phyloP scores from a whole-genome alignment of 139 green algal species.

The Marvania coccoides region DNA sequence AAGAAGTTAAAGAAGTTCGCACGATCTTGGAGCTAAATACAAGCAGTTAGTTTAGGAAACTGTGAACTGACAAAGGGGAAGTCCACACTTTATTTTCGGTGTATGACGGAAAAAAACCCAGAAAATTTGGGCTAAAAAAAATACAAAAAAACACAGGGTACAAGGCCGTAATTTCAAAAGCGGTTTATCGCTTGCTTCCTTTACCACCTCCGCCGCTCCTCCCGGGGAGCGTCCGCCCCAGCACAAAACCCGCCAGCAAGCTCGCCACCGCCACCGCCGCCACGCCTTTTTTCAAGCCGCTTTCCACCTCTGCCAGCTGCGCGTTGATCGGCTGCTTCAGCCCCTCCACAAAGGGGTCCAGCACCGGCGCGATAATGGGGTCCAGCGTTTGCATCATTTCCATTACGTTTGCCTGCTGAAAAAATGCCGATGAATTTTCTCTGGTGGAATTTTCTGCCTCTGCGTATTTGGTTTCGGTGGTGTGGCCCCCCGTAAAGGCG shows the following conservation, averaged over 20 bases:
- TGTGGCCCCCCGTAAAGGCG: neutral
- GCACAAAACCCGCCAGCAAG: neutral
- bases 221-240: no score
- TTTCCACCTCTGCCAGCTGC: neutral
- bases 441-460: neutral
- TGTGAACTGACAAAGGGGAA: no score
- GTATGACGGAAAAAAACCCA: no score
- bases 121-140: no score
- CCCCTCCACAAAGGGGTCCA: slow-evolving; percentile 24
- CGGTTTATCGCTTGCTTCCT: no score
- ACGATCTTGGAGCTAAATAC: no score
- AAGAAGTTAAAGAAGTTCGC: no score
- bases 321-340: slow-evolving; percentile 18
- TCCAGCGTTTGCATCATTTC: slow-evolving; percentile 13
- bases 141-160: no score
- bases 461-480: neutral
- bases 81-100: no score
- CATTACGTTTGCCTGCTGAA: neutral
- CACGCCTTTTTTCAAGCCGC: neutral
- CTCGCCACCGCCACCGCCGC: neutral
- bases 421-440: neutral
- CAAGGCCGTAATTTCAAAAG: no score
- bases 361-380: slow-evolving; percentile 17
- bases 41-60: no score
- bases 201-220: no score